Base-by-base conservation (phyloP, 257 asterid species). In the Parsonsia alboflavescens region DNA sequence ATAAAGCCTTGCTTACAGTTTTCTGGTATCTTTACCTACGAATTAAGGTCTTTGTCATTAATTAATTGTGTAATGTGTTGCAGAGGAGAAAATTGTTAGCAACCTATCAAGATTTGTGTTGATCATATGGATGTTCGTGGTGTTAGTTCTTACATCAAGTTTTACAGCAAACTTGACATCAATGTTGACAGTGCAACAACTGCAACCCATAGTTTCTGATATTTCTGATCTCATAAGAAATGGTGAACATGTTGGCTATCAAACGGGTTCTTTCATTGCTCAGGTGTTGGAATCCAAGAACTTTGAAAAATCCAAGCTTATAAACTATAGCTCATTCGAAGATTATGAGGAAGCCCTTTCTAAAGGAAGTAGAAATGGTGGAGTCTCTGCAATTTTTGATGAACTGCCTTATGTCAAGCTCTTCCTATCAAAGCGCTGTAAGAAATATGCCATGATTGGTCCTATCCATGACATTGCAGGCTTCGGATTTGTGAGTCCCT, bases 121-220 rank as follows among this genome's bases (percentile, higher is more conserved):
- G n/a, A 73, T 63, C 22, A 44, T 73, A 12, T 90, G 96, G 96
- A 91, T 90, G 15, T 88, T 88, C 50, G 93, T 90, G 22, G 93
- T 90, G 53, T 67, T 90, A 81, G 88, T 90, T 6, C 85, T 90
- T 72, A 90, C 87, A 42, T 88, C 93, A 65, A 88, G 93, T 84
- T 90, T 88, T 53, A 90, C 96, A 50, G 96, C 96, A 68, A 90
- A 91, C 73, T 80, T 90, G 86, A 86, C 96, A 45, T 88, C 96
- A 44, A 86, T 90, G 80, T 90, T 90, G 78, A 90, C 96, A 0
- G 93, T 86, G 71, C 90, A 85, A 21, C 63, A 73, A 45, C 71
- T 73, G 45, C 44, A 39, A 3, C 70, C 70, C 10, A 33, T 7
- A 13, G 70, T 65, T 65, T 30, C 70, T 28, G 70, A 65, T 33